Percentiles rank a stretch among this genome's conserved stretches.
Evolutionary conservation across 2,329 filamentous ascomycete genomes (phyloP).

Genomic region (Gliomastix tumulicola): DNA sequence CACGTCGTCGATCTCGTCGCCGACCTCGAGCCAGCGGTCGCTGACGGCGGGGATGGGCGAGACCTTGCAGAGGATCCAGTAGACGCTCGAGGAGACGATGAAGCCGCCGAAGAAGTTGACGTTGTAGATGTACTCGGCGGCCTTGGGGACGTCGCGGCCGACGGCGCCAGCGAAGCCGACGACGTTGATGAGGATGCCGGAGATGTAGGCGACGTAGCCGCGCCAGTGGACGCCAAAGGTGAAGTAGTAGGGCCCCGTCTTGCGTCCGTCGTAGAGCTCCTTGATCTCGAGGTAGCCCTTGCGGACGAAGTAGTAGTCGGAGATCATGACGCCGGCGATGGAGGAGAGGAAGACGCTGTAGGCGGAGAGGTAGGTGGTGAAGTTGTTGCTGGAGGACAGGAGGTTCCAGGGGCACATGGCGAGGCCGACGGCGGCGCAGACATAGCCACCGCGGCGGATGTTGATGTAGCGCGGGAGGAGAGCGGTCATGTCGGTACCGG

Average conservation of each 20-base stretch:
- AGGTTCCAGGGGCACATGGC: constrained; percentile 86
- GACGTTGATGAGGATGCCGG: constrained; percentile 82
- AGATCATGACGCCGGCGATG: constrained; percentile 85
- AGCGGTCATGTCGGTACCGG: constrained; percentile 76
- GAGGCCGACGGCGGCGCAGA: constrained; percentile 73
- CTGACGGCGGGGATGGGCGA: constrained; percentile 70
- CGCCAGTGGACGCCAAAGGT: constrained; percentile 72
- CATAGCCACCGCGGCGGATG: constrained; percentile 80
- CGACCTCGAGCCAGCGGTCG: constrained; percentile 71
- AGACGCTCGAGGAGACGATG: constrained; percentile 57
- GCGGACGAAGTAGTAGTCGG: constrained; percentile 83
- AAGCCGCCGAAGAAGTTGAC: constrained; percentile 88
- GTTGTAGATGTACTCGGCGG: constrained; percentile 81
- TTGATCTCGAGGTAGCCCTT: constrained; percentile 73
- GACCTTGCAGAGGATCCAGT: constrained; percentile 63
- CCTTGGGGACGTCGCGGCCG: constrained; percentile 62
- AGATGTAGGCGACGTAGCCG: constrained; percentile 74
- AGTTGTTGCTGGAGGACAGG: constrained; percentile 67
- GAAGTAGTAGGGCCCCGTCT: constrained; percentile 65
- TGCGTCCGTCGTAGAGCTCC: constrained; percentile 69
- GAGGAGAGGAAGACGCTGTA: constrained; percentile 93
- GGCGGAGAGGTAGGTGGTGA: constrained; percentile 85
- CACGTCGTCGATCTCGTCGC: constrained; percentile 51
- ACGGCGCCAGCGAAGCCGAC: constrained; percentile 85
- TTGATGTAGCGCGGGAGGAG: constrained; percentile 73